phyloP scores from a whole-genome alignment of 2,329 filamentous ascomycete genomes.

The Phaeoacremonium minimum region DNA sequence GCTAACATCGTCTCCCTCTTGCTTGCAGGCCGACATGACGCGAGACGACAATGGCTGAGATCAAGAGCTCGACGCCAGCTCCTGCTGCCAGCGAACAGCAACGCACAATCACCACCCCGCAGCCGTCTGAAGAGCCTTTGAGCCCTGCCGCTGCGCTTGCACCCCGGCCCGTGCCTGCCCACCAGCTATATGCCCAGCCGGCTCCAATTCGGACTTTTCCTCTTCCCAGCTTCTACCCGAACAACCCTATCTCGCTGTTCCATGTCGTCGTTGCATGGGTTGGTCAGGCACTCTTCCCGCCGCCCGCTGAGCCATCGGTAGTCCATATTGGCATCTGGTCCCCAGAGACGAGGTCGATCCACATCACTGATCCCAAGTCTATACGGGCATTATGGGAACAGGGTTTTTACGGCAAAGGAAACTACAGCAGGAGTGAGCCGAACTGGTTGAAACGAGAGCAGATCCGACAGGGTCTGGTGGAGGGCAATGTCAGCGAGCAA shows the following conservation, averaged over 20 bases:
- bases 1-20: too few species aligned
- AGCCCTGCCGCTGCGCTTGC: slow-evolving; percentile 9
- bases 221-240: slow-evolving; percentile 82
- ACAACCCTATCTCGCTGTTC: slow-evolving; percentile 84
- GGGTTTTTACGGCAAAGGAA: slow-evolving; percentile 96
- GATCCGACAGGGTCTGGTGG: slow-evolving; percentile 60
- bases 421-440: slow-evolving; percentile 87
- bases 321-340: slow-evolving; percentile 76
- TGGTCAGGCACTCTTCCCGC: slow-evolving; percentile 65
- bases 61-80: slow-evolving; percentile 11
- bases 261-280: slow-evolving; percentile 76
- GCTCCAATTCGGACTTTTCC: slow-evolving; percentile 79
- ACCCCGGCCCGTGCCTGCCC: slow-evolving; percentile 31
- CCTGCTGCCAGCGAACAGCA: slow-evolving; percentile 3
- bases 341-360: slow-evolving; percentile 74
- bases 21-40: slow-evolving; percentile 41
- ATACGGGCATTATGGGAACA: slow-evolving; percentile 89
- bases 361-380: slow-evolving; percentile 72
- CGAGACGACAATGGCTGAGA: slow-evolving; percentile 37
- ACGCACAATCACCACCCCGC: too few species aligned
- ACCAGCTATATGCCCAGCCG: slow-evolving; percentile 76
- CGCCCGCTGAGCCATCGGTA: slow-evolving; percentile 58
- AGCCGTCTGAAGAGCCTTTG: slow-evolving; percentile 8
- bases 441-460: slow-evolving; percentile 86
- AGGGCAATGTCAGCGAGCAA: slow-evolving; percentile 73